Percentiles rank a stretch among this genome's conserved stretches.
Evolutionary conservation across 108 stramenopile genomes (phyloP).

Genomic region (Licmophora abbreviata): DNA sequence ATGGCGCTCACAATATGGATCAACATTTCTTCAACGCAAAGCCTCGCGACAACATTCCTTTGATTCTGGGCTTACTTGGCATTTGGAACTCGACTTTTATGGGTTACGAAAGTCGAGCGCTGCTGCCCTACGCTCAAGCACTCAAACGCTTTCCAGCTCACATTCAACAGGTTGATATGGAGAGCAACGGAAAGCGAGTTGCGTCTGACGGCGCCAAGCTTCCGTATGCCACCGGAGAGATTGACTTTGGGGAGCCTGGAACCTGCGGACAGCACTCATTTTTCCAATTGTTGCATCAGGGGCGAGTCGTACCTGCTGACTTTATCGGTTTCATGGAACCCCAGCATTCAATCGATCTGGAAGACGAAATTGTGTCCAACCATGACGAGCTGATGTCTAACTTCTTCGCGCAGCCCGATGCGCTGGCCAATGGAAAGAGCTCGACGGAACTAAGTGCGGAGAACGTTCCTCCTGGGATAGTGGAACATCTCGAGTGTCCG

Average conservation of each 20-base stretch:
- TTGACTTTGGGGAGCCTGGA: slow-evolving; percentile 92
- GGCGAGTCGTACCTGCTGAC: slow-evolving; percentile 91
- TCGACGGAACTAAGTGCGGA: slow-evolving; percentile 83
- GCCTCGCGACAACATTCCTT: slow-evolving; percentile 90
- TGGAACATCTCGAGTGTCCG: slow-evolving; percentile 90
- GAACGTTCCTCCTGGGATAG: slow-evolving; percentile 70
- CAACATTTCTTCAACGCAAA: slow-evolving; percentile 95
- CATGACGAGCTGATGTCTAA: slow-evolving; percentile 99
- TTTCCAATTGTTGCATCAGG: slow-evolving; percentile 98
- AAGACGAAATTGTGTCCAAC: slow-evolving; percentile 73
- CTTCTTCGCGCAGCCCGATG: slow-evolving; percentile 99
- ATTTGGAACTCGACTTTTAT: slow-evolving; percentile 99
- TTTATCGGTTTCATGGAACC: slow-evolving; percentile 94
- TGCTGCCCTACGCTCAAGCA: slow-evolving; percentile 93
- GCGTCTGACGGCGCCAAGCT: slow-evolving; percentile 72
- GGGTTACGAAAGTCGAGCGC: slow-evolving; percentile 84
- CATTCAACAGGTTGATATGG: slow-evolving; percentile 99
- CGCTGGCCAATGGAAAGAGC: slow-evolving; percentile 88
- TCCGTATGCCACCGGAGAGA: slow-evolving; percentile 44
- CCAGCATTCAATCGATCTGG: slow-evolving; percentile 54
- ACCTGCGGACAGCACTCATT: slow-evolving; percentile 94
- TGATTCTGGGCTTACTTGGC: slow-evolving; percentile 92
- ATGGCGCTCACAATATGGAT: slow-evolving; percentile 96
- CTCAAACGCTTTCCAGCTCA: slow-evolving; percentile 89
- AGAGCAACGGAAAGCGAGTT: slow-evolving; percentile 96